Evolutionary conservation across 306 rosid species (phyloP), one percentile per base, ranked within the genome.

Genomic region (Gleditsia sinensis): DNA sequence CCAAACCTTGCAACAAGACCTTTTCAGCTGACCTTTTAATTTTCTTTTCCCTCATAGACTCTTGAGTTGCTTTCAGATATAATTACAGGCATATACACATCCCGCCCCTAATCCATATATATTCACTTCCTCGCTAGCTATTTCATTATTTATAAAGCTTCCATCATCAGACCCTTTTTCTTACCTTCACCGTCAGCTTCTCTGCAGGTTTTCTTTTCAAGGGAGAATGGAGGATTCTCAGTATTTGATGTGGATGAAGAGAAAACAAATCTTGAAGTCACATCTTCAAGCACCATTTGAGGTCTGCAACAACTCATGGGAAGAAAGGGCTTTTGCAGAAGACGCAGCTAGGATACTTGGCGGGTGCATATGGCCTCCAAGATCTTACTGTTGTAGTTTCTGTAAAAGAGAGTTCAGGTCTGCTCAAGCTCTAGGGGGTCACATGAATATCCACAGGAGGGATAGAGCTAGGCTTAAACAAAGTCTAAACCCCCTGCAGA

Each of bases 361-460:
- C 11, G 90, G 95, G 5, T 86, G 88, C 63, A 64, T 83, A n/a
- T 92, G 99, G 99, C 97, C 97, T 30, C 96, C 95, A 27, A 86
- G 96, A 48, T 92, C 93, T 40, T 94, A 94, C 74, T 78, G 92
- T 23, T 94, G 99, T 30, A 82, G 74, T 55, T 94, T 94, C 66
- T 94, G 99, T 57, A 81, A 73, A 67, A 87, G 95, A 83, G 88
- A 92, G 81, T 94, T 94, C 67, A 83, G 86, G 83, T 94, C 97
- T 63, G 99, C 99, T 56, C 99, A 94, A 79, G 99, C 99, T 36
- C 89, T 94, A 20, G 98, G 98, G 0, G 98, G 98, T 54, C 98
- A 94, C 86, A 94, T 94, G 98, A 94, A 94, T 71, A 88, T 94
- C 42, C 99, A 94, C 51, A 77, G 99, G 13, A 83, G 97, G 53